Percentiles rank a stretch among this genome's conserved stretches.
These are phyloP conservation scores for Hydrangea macrophylla DNA, from an alignment of 148 eudicot genomes.

Conservation along the genomic window DNA sequence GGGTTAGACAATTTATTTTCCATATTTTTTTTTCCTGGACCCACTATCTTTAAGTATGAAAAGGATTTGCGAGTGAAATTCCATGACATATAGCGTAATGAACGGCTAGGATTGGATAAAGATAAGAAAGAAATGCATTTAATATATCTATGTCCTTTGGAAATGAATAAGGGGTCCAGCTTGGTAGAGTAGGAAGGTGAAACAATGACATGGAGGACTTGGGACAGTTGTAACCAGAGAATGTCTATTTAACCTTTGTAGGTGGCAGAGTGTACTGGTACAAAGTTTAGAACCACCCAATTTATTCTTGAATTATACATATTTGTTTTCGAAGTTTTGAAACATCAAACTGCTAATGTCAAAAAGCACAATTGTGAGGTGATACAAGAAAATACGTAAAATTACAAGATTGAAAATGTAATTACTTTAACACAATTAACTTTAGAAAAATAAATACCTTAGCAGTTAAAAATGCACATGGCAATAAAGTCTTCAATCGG, in stretches of 20 bases:
- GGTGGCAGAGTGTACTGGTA: neutral
- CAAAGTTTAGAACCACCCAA: neutral
- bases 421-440: no score
- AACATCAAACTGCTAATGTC: neutral
- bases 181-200: constrained; percentile 1
- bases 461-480: neutral
- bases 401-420: no score
- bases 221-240: neutral
- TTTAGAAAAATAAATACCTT: no score
- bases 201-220: neutral
- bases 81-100: constrained; percentile 1
- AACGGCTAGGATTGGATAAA: neutral
- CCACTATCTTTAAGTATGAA: constrained; percentile 9
- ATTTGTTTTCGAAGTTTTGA: no score
- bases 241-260: neutral
- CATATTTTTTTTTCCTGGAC: no score
- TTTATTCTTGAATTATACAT: no score
- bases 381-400: neutral
- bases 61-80: neutral
- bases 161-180: neutral
- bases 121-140: neutral
- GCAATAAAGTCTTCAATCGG: neutral
- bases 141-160: neutral
- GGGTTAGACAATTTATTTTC: no score
- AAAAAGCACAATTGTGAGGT: neutral